Evolutionary conservation across 1,139 yeast species (phyloP).

Genomic region (Zygosaccharomyces pseudobailii): DNA sequence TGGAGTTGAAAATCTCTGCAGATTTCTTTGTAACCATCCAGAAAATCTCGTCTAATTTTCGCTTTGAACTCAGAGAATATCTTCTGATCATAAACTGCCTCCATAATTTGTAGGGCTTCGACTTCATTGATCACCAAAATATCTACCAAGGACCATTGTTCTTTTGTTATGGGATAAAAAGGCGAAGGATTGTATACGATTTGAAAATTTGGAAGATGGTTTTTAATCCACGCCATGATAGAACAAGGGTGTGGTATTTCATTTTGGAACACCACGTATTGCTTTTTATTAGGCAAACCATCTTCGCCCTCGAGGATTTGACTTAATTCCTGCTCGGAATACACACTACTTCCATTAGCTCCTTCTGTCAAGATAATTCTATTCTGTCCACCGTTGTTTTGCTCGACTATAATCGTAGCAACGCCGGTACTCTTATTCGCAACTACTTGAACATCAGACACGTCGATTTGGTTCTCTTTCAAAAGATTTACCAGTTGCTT

Average conservation of each 20-base stretch:
- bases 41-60: constrained; percentile 23
- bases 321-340: constrained; percentile 43
- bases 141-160: constrained; percentile 49
- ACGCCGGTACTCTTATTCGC: constrained; percentile 59
- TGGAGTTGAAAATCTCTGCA: constrained; percentile 36
- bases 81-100: constrained; percentile 24
- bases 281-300: constrained; percentile 19
- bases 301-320: constrained; percentile 36
- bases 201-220: constrained; percentile 41
- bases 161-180: constrained; percentile 42
- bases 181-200: constrained; percentile 93
- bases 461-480: constrained; percentile 48
- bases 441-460: constrained; percentile 41
- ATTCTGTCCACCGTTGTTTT: constrained; percentile 65
- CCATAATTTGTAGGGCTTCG: constrained; percentile 51
- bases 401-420: constrained; percentile 81
- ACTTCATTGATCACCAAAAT: constrained; percentile 78
- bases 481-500: constrained; percentile 51
- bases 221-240: constrained; percentile 51
- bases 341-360: constrained; percentile 67
- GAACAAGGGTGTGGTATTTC: constrained; percentile 62
- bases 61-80: constrained; percentile 22
- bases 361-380: constrained; percentile 82
- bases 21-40: constrained; percentile 38
- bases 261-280: constrained; percentile 62